Base-by-base conservation (phyloP, 2,329 filamentous ascomycete species). In the Fusarium sp. region DNA sequence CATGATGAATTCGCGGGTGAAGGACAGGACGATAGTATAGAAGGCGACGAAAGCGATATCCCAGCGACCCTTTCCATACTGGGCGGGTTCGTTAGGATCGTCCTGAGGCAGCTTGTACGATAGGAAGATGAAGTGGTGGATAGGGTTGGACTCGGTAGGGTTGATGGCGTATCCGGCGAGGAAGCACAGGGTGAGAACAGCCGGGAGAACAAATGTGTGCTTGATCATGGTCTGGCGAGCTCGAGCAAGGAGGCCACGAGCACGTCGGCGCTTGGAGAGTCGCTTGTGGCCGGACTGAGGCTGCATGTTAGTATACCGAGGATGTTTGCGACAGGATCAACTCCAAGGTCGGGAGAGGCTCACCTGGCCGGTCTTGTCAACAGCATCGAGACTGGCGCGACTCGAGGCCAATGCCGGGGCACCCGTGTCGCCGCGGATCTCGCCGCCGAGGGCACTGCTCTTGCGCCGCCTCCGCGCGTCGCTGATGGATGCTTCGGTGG, bases 1-100 rank as follows among this genome's bases (percentile, higher is more conserved):
- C 95, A 98, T 98, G 84, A 97, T 88, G 83, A 98, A 98, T 82
- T 98, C 95, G 80, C 95, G 94, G 12, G 94, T 97, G 82, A 98
- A 98, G 70, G 93, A 95, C 69, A 98, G 88, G 24, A 98, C 92
- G 66, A 98, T 85, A 44, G 90, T 96, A 84, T 98, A 98, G 85
- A 98, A 98, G 67, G 86, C 85, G 63, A 98, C 94, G 78, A 98
- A 96, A 49, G 93, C 93, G 62, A 98, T 87, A 81, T 98, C 95
- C 86, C 92, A 93, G 44, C 83, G 87, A n/a, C 95, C 95, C 83
- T 98, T 98, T 81, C 92, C 95, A 84, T 98, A 98, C 79, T 95
- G 93, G 20, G 86, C 68, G 77, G 88, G 83, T 77, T 85, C 84
- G 64, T 81, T 81, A 44, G 82, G 80, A 42, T 84, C 81, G 33